Evolutionary conservation across 352 stramenopile species (phyloP).

Genomic region (Pseudoperonospora humuli): DNA sequence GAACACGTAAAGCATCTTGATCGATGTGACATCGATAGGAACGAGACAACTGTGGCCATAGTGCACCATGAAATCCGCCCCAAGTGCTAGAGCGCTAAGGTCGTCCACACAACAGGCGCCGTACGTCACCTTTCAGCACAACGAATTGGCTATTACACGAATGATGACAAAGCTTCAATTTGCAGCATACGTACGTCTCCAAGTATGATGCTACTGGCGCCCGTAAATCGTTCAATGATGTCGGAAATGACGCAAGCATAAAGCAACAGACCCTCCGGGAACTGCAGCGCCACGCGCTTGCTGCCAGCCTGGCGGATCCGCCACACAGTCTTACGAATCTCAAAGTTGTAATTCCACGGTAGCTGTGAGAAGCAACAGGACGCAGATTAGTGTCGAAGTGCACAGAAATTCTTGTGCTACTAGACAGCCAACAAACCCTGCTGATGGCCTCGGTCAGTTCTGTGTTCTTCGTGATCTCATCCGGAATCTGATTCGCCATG

Average conservation of each 20-base stretch:
- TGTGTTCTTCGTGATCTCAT: slow-evolving; percentile 84
- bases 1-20: slow-evolving; percentile 99
- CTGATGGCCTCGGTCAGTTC: slow-evolving; percentile 89
- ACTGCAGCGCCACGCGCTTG: slow-evolving; percentile 95
- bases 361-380: slow-evolving; percentile 41
- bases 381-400: not conserved
- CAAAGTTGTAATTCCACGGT: slow-evolving; percentile 98
- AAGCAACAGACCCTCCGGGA: slow-evolving; percentile 97
- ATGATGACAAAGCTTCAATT: not conserved
- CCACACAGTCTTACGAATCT: slow-evolving; percentile 97
- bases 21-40: slow-evolving; percentile 92
- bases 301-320: slow-evolving; percentile 86
- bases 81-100: slow-evolving; percentile 91
- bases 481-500: slow-evolving; percentile 86
- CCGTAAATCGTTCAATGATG: slow-evolving; percentile 95
- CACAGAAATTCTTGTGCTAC: not conserved
- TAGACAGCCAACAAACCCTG: slow-evolving; percentile 26
- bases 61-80: slow-evolving; percentile 97
- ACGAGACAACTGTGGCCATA: slow-evolving; percentile 99
- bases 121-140: slow-evolving; percentile 85
- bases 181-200: slow-evolving; percentile 85
- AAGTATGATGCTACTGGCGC: slow-evolving; percentile 90
- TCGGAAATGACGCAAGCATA: slow-evolving; percentile 97
- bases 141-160: not conserved
- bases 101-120: slow-evolving; percentile 99